Conservation (phyloP, 176 grass and related monocot species). For the Saccharum officinarum region DNA sequence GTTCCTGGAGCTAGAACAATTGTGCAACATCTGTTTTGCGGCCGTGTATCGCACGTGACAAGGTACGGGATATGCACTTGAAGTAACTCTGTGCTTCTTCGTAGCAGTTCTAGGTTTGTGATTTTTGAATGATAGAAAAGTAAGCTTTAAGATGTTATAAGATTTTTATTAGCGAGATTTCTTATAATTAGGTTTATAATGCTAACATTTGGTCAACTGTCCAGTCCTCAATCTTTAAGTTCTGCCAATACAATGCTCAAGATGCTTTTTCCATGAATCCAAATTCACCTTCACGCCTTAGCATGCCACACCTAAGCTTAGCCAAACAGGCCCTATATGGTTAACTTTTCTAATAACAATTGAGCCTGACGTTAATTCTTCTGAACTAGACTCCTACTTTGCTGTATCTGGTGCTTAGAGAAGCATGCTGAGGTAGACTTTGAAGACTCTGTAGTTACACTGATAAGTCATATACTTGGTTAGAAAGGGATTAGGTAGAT, state of each 20-base stretch:
- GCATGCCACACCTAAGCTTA: background rate
- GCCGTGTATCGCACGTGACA: slow-evolving; percentile 81
- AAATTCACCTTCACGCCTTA: background rate
- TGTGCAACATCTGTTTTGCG: slow-evolving; percentile 85
- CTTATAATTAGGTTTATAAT: background rate
- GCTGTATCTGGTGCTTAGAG: slow-evolving; percentile 19
- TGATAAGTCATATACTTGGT: slow-evolving; percentile 3
- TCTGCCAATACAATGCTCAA: background rate
- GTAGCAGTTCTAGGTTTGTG: background rate
- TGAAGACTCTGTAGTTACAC: slow-evolving; percentile 9
- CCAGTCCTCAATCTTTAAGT: background rate
- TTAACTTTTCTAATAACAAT: slow-evolving; percentile 26
- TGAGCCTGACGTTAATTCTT: background rate
- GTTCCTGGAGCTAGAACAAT: slow-evolving; percentile 65
- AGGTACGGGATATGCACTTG: slow-evolving; percentile 47
- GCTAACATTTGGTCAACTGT: background rate
- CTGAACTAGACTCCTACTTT: slow-evolving; percentile 19
- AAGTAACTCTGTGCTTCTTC: background rate
- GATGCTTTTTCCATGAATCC: slow-evolving; percentile 7
- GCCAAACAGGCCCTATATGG: background rate
- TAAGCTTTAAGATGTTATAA: background rate
- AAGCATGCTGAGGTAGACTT: background rate
- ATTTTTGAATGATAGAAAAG: slow-evolving; percentile 1
- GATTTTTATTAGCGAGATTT: background rate
- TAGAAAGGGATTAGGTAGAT: background rate